Evolutionary conservation across 305 asterid species (phyloP).

Genomic region (Fraxinus greggii): DNA sequence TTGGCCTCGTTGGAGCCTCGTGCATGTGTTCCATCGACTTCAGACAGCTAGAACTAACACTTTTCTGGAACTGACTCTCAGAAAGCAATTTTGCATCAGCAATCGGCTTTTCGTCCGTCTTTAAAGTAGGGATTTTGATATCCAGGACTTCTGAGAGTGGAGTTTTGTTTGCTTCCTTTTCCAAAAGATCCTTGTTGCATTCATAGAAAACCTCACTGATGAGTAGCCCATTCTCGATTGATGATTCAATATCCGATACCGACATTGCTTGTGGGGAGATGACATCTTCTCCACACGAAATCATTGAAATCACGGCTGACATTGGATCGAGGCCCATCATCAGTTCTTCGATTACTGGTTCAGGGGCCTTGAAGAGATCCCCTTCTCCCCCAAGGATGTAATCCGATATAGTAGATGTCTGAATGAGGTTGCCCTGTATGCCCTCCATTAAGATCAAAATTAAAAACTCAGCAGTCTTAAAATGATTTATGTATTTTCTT

Average conservation of each 20-base stretch:
- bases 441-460: constrained; percentile 36
- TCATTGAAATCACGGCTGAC: constrained; percentile 83
- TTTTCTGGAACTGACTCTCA: constrained; percentile 57
- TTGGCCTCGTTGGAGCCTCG: constrained; percentile 55
- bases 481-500: neutral
- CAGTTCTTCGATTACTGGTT: constrained; percentile 66
- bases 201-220: constrained; percentile 83
- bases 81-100: constrained; percentile 36
- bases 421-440: constrained; percentile 35
- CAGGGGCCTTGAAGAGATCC: constrained; percentile 88
- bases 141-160: constrained; percentile 54
- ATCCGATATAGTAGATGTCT: constrained; percentile 49
- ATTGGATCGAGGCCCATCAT: constrained; percentile 70
- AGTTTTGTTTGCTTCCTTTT: constrained; percentile 67
- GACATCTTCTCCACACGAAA: constrained; percentile 74
- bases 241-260: constrained; percentile 68
- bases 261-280: constrained; percentile 64
- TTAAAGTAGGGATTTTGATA: constrained; percentile 42
- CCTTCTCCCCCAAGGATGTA: constrained; percentile 83
- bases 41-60: constrained; percentile 61
- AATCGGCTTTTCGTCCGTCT: constrained; percentile 34
- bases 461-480: neutral
- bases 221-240: constrained; percentile 67
- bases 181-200: constrained; percentile 87
- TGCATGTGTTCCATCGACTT: constrained; percentile 53